These are phyloP conservation scores for Beauveria brongniartii DNA, from an alignment of 2,329 filamentous ascomycete genomes.

Conservation along the genomic window DNA sequence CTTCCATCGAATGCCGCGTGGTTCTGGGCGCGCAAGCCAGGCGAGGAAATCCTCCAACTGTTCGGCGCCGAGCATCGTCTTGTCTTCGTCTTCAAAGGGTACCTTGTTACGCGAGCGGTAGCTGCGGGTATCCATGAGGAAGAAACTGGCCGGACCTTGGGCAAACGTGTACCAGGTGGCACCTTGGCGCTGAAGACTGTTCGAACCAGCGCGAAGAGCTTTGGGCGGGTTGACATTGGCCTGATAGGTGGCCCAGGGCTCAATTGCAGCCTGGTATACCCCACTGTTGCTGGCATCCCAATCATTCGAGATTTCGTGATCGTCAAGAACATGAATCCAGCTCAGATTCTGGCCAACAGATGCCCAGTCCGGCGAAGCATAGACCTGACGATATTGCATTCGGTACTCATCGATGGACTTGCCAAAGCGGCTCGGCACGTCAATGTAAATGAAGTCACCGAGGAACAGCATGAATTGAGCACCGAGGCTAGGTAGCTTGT, in stretches of 20 bases:
- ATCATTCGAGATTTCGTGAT: conserved; percentile 94
- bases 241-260: conserved; percentile 84
- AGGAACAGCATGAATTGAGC: conserved; percentile 77
- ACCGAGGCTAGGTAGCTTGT: conserved; percentile 61
- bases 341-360: conserved; percentile 69
- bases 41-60: conserved; percentile 74
- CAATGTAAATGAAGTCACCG: conserved; percentile 83
- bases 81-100: conserved; percentile 53
- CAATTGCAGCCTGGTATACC: conserved; percentile 69
- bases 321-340: conserved; percentile 95
- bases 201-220: conserved; percentile 41
- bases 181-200: conserved; percentile 32
- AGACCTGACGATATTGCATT: conserved; percentile 90
- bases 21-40: conserved; percentile 67
- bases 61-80: conserved; percentile 77
- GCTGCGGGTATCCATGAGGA: conserved; percentile 85
- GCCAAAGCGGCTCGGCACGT: conserved; percentile 77
- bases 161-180: conserved; percentile 84
- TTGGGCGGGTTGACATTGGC: conserved; percentile 72
- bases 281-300: conserved; percentile 78
- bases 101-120: conserved; percentile 65
- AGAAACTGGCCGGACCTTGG: conserved; percentile 87
- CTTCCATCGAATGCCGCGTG: conserved; percentile 82
- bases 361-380: conserved; percentile 87
- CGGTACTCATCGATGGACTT: conserved; percentile 68